Percentiles rank a stretch among this genome's conserved stretches.
Conservation (phyloP, 1,284 basidiomycete species). For the Ustilago trichophora region DNA sequence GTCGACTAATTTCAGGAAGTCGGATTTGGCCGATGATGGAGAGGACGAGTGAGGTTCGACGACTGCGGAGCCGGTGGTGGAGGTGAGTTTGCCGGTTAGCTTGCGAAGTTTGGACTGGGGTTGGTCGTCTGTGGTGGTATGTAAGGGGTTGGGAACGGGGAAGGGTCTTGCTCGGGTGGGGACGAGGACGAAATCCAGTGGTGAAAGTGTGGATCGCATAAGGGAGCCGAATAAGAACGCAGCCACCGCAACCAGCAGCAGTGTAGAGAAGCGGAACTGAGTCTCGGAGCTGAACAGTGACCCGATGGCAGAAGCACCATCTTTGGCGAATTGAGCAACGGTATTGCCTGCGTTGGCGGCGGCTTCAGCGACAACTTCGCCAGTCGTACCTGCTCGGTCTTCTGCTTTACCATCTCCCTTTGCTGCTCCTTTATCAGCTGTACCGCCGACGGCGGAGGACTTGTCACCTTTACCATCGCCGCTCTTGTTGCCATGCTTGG, state of each 20-base stretch:
- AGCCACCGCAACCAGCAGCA: conserved; percentile 80
- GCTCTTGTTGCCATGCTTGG: conserved; percentile 20
- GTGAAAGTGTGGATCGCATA: conserved; percentile 82
- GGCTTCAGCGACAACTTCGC: conserved; percentile 12
- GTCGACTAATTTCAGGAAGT: conserved; percentile 13
- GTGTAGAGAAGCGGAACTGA: conserved; percentile 40
- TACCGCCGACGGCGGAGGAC: background rate
- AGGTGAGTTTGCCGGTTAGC: background rate
- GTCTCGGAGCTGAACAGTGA: conserved; percentile 14
- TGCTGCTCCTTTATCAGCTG: background rate
- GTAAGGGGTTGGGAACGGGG: no score
- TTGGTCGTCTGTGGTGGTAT: no score
- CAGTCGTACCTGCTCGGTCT: background rate
- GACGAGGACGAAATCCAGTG: conserved; percentile 82
- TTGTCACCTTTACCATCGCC: conserved; percentile 10
- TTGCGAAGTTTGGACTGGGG: background rate
- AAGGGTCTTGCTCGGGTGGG: conserved; percentile 18
- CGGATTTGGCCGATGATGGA: background rate
- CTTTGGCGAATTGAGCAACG: conserved; percentile 16
- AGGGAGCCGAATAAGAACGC: conserved; percentile 91
- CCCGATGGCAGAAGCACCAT: conserved; percentile 2
- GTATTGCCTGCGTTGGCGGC: conserved; percentile 27
- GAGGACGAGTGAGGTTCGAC: no score
- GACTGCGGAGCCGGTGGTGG: no score
- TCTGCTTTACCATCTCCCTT: background rate